Evolutionary conservation across 2,329 filamentous ascomycete genomes (phyloP).

Genomic region (Ceratocystis colombiana): DNA sequence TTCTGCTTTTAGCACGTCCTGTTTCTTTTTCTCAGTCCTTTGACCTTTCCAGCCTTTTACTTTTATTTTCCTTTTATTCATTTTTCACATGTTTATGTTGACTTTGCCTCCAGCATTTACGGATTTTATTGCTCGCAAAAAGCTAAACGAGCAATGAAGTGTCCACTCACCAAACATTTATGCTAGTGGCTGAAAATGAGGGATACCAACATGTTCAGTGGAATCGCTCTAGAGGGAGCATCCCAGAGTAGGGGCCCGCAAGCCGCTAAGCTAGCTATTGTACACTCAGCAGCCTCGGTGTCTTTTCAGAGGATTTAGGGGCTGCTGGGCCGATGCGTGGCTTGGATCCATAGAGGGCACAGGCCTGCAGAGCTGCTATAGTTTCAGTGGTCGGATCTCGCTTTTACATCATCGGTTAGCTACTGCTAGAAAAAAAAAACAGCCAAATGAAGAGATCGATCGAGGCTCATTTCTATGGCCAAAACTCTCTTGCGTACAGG

Average conservation of each 20-base stretch:
- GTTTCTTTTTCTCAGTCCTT: no score
- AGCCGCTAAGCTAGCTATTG: no score
- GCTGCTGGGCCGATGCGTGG: background rate
- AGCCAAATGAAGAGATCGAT: background rate
- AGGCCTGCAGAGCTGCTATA: background rate
- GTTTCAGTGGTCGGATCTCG: no score
- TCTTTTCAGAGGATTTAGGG: background rate
- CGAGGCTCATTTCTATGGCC: background rate
- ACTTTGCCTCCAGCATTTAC: no score
- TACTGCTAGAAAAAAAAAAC: background rate
- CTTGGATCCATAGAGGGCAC: background rate
- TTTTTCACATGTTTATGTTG: no score
- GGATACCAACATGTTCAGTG: background rate
- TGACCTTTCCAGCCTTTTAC: no score
- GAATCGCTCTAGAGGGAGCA: background rate
- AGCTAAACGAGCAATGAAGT: background rate
- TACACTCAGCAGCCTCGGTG: no score
- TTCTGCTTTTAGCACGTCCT: no score
- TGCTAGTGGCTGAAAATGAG: background rate
- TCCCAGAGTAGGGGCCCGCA: no score
- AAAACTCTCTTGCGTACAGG: background rate
- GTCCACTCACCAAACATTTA: background rate
- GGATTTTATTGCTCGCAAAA: background rate
- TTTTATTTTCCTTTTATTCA: no score
- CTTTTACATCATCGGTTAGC: no score